These are phyloP conservation scores for Epichloe elymi DNA, from an alignment of 2,329 filamentous ascomycete genomes.

Conservation along the genomic window DNA sequence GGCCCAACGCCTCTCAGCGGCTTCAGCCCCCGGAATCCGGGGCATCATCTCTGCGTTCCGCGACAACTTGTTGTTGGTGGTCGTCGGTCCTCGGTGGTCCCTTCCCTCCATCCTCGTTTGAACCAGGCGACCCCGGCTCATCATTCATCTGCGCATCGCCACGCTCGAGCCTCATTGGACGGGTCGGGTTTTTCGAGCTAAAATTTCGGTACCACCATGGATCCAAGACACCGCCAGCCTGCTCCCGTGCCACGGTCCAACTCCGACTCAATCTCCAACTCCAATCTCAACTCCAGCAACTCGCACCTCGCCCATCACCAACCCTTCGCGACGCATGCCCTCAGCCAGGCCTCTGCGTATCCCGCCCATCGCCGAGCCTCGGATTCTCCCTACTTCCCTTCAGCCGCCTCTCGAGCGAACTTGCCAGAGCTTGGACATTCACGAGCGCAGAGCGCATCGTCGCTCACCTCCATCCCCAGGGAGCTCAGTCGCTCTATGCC, in stretches of 20 bases:
- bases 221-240: constrained; percentile 15
- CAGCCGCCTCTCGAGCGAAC: constrained; percentile 16
- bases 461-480: constrained; percentile 25
- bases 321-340: constrained; percentile 2
- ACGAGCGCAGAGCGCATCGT: constrained; percentile 32
- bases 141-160: constrained; percentile 1
- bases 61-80: too few species aligned
- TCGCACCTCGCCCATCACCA: constrained; percentile 5
- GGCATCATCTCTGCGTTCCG: background rate
- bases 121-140: background rate
- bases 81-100: background rate
- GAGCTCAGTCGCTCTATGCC: constrained; percentile 30
- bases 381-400: constrained; percentile 29
- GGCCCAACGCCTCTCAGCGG: too few species aligned
- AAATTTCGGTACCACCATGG: constrained; percentile 23
- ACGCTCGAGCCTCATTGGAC: constrained; percentile 1
- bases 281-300: background rate
- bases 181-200: constrained; percentile 20
- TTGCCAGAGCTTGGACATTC: constrained; percentile 24
- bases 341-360: constrained; percentile 14
- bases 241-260: constrained; percentile 7
- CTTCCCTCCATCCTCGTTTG: background rate
- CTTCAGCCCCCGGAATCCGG: background rate
- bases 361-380: constrained; percentile 25
- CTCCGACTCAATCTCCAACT: background rate